These are phyloP conservation scores for Meyerozyma guilliermondii DNA, from an alignment of 1,139 yeast genomes.

Conservation along the genomic window DNA sequence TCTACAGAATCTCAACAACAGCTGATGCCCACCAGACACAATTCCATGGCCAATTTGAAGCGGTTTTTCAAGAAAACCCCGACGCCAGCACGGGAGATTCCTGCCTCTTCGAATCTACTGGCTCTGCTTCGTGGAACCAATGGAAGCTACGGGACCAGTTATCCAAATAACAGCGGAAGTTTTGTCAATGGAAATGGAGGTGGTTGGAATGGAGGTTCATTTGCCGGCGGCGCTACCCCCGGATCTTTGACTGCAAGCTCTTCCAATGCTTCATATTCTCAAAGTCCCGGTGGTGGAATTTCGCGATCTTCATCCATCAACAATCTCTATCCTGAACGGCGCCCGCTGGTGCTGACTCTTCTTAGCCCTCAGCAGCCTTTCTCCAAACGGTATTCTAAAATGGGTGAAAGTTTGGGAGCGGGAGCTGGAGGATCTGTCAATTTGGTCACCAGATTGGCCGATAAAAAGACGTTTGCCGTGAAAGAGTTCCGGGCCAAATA, in stretches of 20 bases:
- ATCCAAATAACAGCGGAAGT: slow-evolving; percentile 5
- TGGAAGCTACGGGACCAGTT: slow-evolving; percentile 6
- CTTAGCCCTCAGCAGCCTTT: slow-evolving; percentile 42
- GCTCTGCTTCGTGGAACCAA: slow-evolving; percentile 29
- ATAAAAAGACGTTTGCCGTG: slow-evolving; percentile 78
- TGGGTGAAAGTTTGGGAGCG: slow-evolving; percentile 86
- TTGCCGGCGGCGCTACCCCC: not conserved
- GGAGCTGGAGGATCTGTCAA: slow-evolving; percentile 96
- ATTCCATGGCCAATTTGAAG: slow-evolving; percentile 71
- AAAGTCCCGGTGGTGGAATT: slow-evolving; percentile 24
- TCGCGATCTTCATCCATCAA: slow-evolving; percentile 23
- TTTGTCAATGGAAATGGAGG: slow-evolving; percentile 16
- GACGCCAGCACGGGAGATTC: slow-evolving; percentile 22
- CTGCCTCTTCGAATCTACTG: slow-evolving; percentile 35
- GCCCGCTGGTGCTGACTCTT: slow-evolving; percentile 33
- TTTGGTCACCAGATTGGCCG: slow-evolving; percentile 63
- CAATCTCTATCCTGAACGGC: slow-evolving; percentile 30
- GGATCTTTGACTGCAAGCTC: slow-evolving; percentile 20
- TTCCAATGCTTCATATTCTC: slow-evolving; percentile 28
- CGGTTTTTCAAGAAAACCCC: slow-evolving; percentile 51
- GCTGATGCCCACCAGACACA: slow-evolving; percentile 41
- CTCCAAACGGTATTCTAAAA: slow-evolving; percentile 72
- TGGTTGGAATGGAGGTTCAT: slow-evolving; percentile 4
- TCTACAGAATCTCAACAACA: slow-evolving; percentile 27
- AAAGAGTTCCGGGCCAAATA: slow-evolving; percentile 83